Conservation (phyloP, 257 asterid species). For the Nicotiana tomentosiformis region DNA sequence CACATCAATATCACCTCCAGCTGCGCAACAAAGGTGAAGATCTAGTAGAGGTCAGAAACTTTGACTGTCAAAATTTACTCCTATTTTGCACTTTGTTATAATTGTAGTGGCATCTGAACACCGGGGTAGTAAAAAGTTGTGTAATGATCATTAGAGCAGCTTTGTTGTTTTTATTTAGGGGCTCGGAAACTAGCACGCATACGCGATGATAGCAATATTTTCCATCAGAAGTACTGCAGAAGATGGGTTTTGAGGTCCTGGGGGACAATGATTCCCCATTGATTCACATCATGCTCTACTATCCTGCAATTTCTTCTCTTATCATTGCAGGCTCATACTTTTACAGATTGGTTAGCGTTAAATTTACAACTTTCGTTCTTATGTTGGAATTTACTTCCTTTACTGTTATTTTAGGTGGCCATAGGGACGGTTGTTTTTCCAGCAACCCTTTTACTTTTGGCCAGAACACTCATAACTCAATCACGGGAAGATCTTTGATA, state of each 20-base stretch:
- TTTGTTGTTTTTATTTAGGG: slow-evolving; percentile 37
- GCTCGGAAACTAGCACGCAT: slow-evolving; percentile 81
- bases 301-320: slow-evolving; percentile 49
- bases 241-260: slow-evolving; percentile 95
- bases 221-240: slow-evolving; percentile 69
- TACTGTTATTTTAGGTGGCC: no score
- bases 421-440: slow-evolving; percentile 48
- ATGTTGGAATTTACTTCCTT: no score
- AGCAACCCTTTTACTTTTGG: slow-evolving; percentile 87
- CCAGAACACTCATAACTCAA: slow-evolving; percentile 89
- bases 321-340: neutral
- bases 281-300: slow-evolving; percentile 94
- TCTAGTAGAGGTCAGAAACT: slow-evolving; percentile 69
- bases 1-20: slow-evolving; percentile 90
- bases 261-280: slow-evolving; percentile 96
- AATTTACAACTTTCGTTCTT: no score
- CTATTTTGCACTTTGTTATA: neutral
- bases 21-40: slow-evolving; percentile 97
- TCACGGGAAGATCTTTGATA: slow-evolving; percentile 77
- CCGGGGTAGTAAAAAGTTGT: neutral
- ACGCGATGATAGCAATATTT: slow-evolving; percentile 87
- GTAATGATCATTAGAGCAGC: neutral
- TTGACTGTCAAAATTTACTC: neutral
- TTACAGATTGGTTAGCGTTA: no score
- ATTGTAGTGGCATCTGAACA: neutral